Evolutionary conservation across 78 protist species (phyloP), one percentile per base, ranked within the genome.

Genomic region (Dictyostelium purpureum): DNA sequence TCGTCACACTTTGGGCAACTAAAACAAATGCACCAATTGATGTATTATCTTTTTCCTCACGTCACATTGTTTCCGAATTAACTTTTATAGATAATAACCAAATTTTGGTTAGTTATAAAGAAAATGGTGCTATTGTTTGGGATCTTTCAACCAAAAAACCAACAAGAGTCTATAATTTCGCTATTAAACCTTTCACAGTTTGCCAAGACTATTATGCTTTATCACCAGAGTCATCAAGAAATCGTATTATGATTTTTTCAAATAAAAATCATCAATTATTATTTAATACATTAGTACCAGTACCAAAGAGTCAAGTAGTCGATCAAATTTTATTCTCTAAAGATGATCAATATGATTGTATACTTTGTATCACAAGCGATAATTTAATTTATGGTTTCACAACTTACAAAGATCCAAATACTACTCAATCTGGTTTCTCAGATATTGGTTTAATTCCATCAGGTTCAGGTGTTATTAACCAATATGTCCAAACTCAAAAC

Each of bases 291-390:
- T 28, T 38, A 38, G 76, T 69, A n/a, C 51, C 47, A 40, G 33
- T 35, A 21, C 52, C 76, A 38, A 69, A 69, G 26, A 40, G 51
- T 69, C 52, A 40, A 40, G 76, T 69, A 5, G 35, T 63, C 6
- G 71, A 63, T 28, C 76, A 69, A 69, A 40, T 69, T n/a, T 24
- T 69, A 42, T 69, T 69, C 52, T 38, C 51, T n/a, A 69, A 69
- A 40, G 76, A 69, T 40, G 31, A 69, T 21, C 56, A 69, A n/a
- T 42, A 69, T 42, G 76, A 69, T 69, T 69, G 76, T 40, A 38
- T 69, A 6, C 31, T 40, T 21, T 18, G 51, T 21, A 40, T 69
- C 5, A 69, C 76, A 69, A 40, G n/a, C 11, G 52, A 35, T 31
- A 42, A 24, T 69, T 69, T 69, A n/a, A 43, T 69, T 38, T 40